Evolutionary conservation across 768 basidiomycete species (phyloP).

Genomic region (Mycena amicta): DNA sequence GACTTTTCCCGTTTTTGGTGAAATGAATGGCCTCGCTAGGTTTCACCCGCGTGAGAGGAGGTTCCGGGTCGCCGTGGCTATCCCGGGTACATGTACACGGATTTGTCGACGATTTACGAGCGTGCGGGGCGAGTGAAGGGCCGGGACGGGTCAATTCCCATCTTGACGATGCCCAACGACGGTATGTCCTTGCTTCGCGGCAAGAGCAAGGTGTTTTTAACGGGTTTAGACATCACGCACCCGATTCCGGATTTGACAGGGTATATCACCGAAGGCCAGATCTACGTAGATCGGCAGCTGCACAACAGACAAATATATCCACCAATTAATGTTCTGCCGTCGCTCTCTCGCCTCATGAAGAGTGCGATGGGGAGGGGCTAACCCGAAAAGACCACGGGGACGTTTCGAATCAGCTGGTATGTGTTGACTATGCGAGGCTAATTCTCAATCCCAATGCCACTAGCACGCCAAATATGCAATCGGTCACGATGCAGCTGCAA

Average conservation of each 20-base stretch:
- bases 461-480: constrained; percentile 99
- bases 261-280: constrained; percentile 99
- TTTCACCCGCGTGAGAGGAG: constrained; percentile 98
- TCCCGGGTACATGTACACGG: constrained; percentile 98
- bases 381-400: constrained; percentile 99
- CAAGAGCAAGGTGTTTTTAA: constrained; percentile 9
- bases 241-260: constrained; percentile 99
- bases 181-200: constrained; percentile 55
- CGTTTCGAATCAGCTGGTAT: constrained; percentile 95
- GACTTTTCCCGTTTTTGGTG: constrained; percentile 17
- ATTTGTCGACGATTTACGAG: constrained; percentile 99
- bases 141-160: constrained; percentile 97
- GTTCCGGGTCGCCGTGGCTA: constrained; percentile 99
- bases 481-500: constrained; percentile 93
- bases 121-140: constrained; percentile 98
- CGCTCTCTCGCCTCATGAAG: constrained; percentile 99
- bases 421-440: constrained; percentile 21
- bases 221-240: constrained; percentile 90
- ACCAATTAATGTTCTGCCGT: constrained; percentile 98
- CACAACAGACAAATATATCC: constrained; percentile 98
- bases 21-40: constrained; percentile 50
- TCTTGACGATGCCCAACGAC: constrained; percentile 99
- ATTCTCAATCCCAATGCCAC: constrained; percentile 30
- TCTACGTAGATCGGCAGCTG: constrained; percentile 96
- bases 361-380: constrained; percentile 97